Percentiles rank a stretch among this genome's conserved stretches.
Evolutionary conservation across 371 early-diverging fungal species (phyloP).

Genomic region (Massospora cicadina): DNA sequence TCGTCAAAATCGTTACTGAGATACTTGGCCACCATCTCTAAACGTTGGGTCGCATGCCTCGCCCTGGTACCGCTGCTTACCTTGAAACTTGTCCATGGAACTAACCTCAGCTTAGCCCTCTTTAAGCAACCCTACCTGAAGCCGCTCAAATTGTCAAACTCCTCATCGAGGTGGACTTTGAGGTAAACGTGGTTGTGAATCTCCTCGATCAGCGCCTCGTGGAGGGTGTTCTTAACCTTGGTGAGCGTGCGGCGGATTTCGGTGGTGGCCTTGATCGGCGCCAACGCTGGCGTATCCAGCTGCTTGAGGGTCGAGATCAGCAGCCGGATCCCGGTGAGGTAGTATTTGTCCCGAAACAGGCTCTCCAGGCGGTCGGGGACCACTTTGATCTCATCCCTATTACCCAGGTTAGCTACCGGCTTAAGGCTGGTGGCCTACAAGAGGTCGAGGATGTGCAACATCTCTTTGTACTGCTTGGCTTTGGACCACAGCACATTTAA

Average conservation of each 20-base stretch:
- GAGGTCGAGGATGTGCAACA: slow-evolving; percentile 15
- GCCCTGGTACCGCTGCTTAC: neutral
- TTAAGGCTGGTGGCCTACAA: slow-evolving; percentile 11
- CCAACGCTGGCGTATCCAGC: slow-evolving; percentile 50
- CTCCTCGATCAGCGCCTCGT: slow-evolving; percentile 73
- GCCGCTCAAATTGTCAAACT: slow-evolving; percentile 8
- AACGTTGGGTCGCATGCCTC: neutral
- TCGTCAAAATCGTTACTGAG: slow-evolving; percentile 1
- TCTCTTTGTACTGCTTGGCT: slow-evolving; percentile 15
- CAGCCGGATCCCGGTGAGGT: slow-evolving; percentile 52
- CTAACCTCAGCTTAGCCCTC: neutral
- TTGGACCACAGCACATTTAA: slow-evolving; percentile 14
- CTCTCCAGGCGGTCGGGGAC: slow-evolving; percentile 59
- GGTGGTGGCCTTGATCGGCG: slow-evolving; percentile 67
- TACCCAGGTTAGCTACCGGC: neutral
- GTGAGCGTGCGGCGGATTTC: slow-evolving; percentile 51
- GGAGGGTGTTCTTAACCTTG: slow-evolving; percentile 21
- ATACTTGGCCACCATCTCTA: neutral
- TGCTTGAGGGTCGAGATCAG: slow-evolving; percentile 46
- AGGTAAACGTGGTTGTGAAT: slow-evolving; percentile 84
- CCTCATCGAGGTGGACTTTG: slow-evolving; percentile 35
- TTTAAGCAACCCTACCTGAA: too few relatives aligned
- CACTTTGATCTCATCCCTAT: slow-evolving; percentile 61
- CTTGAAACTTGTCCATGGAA: slow-evolving; percentile 4
- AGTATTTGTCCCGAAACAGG: slow-evolving; percentile 58